Evolutionary conservation across 441 rosid species (phyloP).

Genomic region (Croton laevigatus): DNA sequence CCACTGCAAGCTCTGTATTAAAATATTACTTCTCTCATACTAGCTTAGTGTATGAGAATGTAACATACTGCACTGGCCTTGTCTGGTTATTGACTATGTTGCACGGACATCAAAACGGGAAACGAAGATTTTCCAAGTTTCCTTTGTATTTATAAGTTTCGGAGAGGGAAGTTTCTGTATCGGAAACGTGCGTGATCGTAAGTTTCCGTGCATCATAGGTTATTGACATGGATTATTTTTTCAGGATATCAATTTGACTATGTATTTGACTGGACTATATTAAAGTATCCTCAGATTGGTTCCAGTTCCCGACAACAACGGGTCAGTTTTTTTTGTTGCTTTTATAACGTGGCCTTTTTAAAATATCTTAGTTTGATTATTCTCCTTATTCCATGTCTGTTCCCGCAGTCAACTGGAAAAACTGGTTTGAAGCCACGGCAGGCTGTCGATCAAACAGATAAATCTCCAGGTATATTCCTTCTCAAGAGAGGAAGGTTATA

Average conservation of each 20-base stretch:
- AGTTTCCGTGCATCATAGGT: too few species aligned
- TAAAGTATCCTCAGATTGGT: slow-evolving; percentile 80
- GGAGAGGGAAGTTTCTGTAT: too few species aligned
- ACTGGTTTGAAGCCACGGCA: slow-evolving; percentile 46
- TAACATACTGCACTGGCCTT: background rate
- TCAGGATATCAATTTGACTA: slow-evolving; percentile 95
- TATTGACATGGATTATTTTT: slow-evolving; percentile 13
- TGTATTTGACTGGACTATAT: slow-evolving; percentile 89
- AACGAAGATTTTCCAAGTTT: too few species aligned
- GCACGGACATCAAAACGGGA: too few species aligned
- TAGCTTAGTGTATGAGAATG: slow-evolving; percentile 1
- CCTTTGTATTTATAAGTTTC: too few species aligned
- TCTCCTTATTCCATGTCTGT: slow-evolving; percentile 13
- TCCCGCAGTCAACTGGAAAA: slow-evolving; percentile 22
- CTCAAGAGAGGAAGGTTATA: slow-evolving; percentile 36
- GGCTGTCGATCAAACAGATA: slow-evolving; percentile 37
- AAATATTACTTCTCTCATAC: background rate
- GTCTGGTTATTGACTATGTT: slow-evolving; percentile 1
- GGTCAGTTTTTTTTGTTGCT: slow-evolving; percentile 37
- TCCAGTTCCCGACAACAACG: slow-evolving; percentile 67
- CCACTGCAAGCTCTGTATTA: background rate
- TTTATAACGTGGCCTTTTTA: slow-evolving; percentile 14
- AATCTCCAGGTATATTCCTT: slow-evolving; percentile 50
- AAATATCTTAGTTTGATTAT: slow-evolving; percentile 10
- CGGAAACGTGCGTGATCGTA: too few species aligned